Evolutionary conservation across 164 flowering plant genomes (phyloP), one percentile per base, ranked within the genome.

Genomic region (Chloranthus sessilifolius): DNA sequence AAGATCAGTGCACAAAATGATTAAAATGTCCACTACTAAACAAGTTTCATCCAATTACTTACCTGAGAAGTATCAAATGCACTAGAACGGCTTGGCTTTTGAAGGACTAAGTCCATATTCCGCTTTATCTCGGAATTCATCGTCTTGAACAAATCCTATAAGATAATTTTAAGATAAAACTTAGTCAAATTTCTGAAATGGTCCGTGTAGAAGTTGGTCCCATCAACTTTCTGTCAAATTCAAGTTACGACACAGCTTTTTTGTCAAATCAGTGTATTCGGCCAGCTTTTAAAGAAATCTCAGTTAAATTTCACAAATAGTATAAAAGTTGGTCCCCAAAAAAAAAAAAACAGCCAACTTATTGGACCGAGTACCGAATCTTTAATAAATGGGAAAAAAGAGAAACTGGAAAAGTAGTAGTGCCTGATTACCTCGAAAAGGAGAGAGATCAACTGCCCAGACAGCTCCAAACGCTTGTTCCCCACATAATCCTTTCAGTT

Each of bases 121-220:
- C 39, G 71, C 53, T 59, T 52, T 9, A 53, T 62, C 21, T 76
- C 78, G 53, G 36, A 49, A 37, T 77, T 77, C 82, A 79, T 79
- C n/a, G 89, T 66, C 83, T 92, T 92, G 61, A 92, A 92, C 53
- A 84, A 63, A 67, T 92, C 99, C 98, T 90, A 51, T 34, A 60
- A 60, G 15, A 54, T 1, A 53, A 56, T 50, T 0, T 17, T 33
- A 21, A 29, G 28, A 7, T 12, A 47, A 21, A 39, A 24, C 9
- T 27, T 6, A 29, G 20, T 30, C 27, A 38, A 52, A n/a, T n/a
- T n/a, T n/a, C n/a, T n/a, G n/a, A n/a, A n/a, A n/a, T n/a, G n/a
- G n/a, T n/a, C n/a, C n/a, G n/a, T n/a, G n/a, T n/a, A n/a, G n/a
- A n/a, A n/a, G n/a, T n/a, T n/a, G n/a, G n/a, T n/a, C n/a, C n/a